These are phyloP conservation scores for Colletotrichum liriopes DNA, from an alignment of 2,329 filamentous ascomycete genomes.

Conservation along the genomic window DNA sequence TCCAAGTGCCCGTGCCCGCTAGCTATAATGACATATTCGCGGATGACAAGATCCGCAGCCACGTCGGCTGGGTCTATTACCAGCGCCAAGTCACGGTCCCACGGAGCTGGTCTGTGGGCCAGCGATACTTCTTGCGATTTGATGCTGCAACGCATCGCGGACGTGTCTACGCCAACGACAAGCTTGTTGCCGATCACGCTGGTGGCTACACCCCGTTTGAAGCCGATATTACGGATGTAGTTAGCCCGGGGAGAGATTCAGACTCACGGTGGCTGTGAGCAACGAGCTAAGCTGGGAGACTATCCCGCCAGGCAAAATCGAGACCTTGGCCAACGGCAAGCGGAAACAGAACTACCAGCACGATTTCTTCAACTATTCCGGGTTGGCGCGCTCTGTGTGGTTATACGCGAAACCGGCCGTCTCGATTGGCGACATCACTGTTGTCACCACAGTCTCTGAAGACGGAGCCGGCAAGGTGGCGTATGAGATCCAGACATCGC, in stretches of 20 bases:
- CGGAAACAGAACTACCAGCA: conserved; percentile 48
- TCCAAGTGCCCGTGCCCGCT: conserved; percentile 46
- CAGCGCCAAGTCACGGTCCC: conserved; percentile 48
- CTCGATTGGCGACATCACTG: conserved; percentile 46
- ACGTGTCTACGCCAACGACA: conserved; percentile 49
- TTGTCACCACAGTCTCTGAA: conserved; percentile 45
- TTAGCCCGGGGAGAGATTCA: conserved; percentile 46
- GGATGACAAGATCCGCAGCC: conserved; percentile 46
- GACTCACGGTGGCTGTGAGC: conserved; percentile 51
- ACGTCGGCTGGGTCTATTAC: conserved; percentile 53
- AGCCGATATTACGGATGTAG: conserved; percentile 45
- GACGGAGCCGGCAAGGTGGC: conserved; percentile 28
- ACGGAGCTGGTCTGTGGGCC: conserved; percentile 35
- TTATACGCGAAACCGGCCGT: conserved; percentile 47
- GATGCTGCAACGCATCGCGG: conserved; percentile 50
- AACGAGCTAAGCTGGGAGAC: conserved; percentile 50
- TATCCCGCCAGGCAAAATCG: conserved; percentile 47
- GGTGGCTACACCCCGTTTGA: conserved; percentile 51
- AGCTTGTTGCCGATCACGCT: conserved; percentile 46
- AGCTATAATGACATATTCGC: conserved; percentile 49
- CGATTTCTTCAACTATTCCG: conserved; percentile 52
- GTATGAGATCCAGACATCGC: conserved; percentile 35
- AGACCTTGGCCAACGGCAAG: conserved; percentile 42
- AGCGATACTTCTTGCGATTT: conserved; percentile 46
- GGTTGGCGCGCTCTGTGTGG: conserved; percentile 49